phyloP scores from a whole-genome alignment of 2,329 filamentous ascomycete species.

The Ramichloridium luteum region DNA sequence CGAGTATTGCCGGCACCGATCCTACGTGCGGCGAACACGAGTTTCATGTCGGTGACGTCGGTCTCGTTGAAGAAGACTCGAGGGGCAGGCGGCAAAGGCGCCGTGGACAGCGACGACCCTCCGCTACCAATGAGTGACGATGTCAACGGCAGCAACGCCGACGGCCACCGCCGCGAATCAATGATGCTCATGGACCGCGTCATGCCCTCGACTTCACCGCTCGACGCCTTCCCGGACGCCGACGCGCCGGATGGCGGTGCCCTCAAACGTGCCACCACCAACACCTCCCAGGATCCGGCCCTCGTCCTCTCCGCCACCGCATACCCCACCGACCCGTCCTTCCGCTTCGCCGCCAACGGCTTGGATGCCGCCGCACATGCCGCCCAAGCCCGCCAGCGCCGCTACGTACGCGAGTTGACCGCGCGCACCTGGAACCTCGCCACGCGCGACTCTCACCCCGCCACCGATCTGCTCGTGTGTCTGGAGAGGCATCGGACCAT shows the following conservation, averaged over 20 bases:
- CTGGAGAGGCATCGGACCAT: conserved; percentile 83
- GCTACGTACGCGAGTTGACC: conserved; percentile 75
- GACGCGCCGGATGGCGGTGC: conserved; percentile 11
- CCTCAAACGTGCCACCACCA: conserved; percentile 9
- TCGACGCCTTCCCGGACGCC: conserved; percentile 18
- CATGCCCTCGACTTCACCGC: conserved; percentile 27
- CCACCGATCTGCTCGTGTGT: conserved; percentile 84
- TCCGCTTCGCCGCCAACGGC: conserved; percentile 29
- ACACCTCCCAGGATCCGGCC: too few species aligned
- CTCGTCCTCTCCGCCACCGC: conserved; percentile 23
- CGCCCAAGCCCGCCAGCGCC: conserved; percentile 58
- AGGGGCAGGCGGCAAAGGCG: conserved; percentile 8
- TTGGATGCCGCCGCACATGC: conserved; percentile 45
- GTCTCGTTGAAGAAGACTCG: conserved; percentile 28
- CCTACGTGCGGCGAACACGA: conserved; percentile 86
- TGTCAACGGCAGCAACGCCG: conserved; percentile 16
- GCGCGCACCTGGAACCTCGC: conserved; percentile 91
- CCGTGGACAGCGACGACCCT: conserved; percentile 7
- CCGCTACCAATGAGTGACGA: conserved; percentile 13
- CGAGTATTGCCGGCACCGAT: conserved; percentile 81
- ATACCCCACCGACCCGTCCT: conserved; percentile 26
- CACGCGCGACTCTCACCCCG: conserved; percentile 82
- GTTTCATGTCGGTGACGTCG: conserved; percentile 86
- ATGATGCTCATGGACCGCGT: conserved; percentile 40
- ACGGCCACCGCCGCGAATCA: conserved; percentile 30